Evolutionary conservation across 306 rosid species (phyloP).

Genomic region (Ammopiptanthus mongolicus): DNA sequence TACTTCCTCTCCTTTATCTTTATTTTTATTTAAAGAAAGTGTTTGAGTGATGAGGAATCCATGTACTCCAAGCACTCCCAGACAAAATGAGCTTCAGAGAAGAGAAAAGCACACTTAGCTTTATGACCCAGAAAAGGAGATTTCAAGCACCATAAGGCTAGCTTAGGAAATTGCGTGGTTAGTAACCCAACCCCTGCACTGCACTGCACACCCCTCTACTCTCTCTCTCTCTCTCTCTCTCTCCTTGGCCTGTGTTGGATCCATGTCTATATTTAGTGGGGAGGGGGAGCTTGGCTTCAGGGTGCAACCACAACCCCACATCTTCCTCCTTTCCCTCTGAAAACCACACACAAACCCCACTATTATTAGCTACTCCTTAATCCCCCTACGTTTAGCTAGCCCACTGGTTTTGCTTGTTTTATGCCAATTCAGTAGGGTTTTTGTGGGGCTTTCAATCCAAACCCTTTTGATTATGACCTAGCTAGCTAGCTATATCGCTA

Average conservation of each 20-base stretch:
- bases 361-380: constrained; percentile 38
- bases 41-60: constrained; percentile 73
- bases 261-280: constrained; percentile 64
- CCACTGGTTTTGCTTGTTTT: constrained; percentile 44
- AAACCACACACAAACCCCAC: constrained; percentile 33
- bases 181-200: constrained; percentile 45
- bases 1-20: constrained; percentile 27
- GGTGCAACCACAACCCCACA: constrained; percentile 73
- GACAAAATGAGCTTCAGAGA: constrained; percentile 90
- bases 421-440: constrained; percentile 52
- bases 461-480: constrained; percentile 53
- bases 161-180: constrained; percentile 95
- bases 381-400: constrained; percentile 28
- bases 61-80: constrained; percentile 83
- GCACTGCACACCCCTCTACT: constrained; percentile 6
- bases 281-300: constrained; percentile 29
- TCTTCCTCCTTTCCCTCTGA: constrained; percentile 51
- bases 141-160: constrained; percentile 74
- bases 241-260: neutral
- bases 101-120: constrained; percentile 75
- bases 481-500: neutral
- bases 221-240: constrained; percentile 2
- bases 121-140: constrained; percentile 96
- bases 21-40: constrained; percentile 37
- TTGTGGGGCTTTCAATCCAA: constrained; percentile 43